These are phyloP conservation scores for Calonectria crousiana DNA, from an alignment of 2,329 filamentous ascomycete species.

Conservation along the genomic window DNA sequence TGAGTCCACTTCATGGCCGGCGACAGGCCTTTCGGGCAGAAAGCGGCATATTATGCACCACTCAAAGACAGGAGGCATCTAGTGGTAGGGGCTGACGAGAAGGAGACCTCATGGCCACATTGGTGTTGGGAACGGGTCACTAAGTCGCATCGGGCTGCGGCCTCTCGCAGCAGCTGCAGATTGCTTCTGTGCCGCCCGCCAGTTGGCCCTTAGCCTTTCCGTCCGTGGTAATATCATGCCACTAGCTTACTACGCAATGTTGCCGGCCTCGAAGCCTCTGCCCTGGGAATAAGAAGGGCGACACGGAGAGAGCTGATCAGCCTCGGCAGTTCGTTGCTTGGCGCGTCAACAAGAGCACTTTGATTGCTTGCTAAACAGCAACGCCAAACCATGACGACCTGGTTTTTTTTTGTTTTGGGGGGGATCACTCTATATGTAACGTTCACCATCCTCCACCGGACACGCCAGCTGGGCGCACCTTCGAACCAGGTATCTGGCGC, in stretches of 20 bases:
- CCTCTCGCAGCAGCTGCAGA: slow-evolving; percentile 41
- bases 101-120: slow-evolving; percentile 40
- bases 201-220: slow-evolving; percentile 30
- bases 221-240: slow-evolving; percentile 38
- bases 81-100: slow-evolving; percentile 38
- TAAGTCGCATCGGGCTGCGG: slow-evolving; percentile 42
- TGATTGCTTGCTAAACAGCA: slow-evolving; percentile 25
- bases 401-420: background rate
- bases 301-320: background rate
- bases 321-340: background rate
- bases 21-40: slow-evolving; percentile 31
- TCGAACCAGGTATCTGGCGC: slow-evolving; percentile 32
- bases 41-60: slow-evolving; percentile 40
- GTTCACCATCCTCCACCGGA: slow-evolving; percentile 14
- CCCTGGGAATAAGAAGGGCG: slow-evolving; percentile 5
- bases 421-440: slow-evolving; percentile 21
- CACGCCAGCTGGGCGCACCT: slow-evolving; percentile 17
- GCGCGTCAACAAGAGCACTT: slow-evolving; percentile 31
- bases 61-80: slow-evolving; percentile 28
- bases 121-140: slow-evolving; percentile 41
- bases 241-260: slow-evolving; percentile 26
- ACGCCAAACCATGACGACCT: slow-evolving; percentile 6
- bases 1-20: slow-evolving; percentile 35
- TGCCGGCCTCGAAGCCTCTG: slow-evolving; percentile 6
- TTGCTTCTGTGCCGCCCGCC: slow-evolving; percentile 32